phyloP scores from a whole-genome alignment of 306 rosid genomes.

The Fragaria vesca region DNA sequence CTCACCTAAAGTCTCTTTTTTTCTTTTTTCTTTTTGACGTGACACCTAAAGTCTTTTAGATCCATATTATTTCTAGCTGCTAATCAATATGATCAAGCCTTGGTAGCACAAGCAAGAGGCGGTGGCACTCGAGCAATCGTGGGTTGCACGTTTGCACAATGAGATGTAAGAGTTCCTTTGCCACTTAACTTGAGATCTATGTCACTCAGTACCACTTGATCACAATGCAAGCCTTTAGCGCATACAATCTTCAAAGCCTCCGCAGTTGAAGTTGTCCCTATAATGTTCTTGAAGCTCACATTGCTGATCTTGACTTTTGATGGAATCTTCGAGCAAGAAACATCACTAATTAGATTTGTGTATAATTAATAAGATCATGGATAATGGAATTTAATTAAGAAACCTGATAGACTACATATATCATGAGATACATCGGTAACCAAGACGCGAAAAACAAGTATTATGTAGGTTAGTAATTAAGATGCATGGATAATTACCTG shows the following conservation, averaged over 20 bases:
- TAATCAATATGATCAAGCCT: neutral
- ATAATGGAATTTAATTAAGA: too few species aligned
- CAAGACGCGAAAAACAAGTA: too few species aligned
- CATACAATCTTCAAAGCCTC: constrained; percentile 40
- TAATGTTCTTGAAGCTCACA: constrained; percentile 42
- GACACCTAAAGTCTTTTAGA: neutral
- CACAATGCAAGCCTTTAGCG: constrained; percentile 38
- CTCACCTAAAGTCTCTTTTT: too few species aligned
- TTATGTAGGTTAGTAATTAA: neutral
- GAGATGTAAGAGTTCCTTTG: constrained; percentile 15
- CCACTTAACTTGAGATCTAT: constrained; percentile 8
- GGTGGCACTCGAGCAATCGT: neutral
- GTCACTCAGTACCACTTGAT: constrained; percentile 26
- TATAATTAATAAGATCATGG: too few species aligned
- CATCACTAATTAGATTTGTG: neutral
- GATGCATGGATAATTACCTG: constrained; percentile 9
- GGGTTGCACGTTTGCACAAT: constrained; percentile 38
- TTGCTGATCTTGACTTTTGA: constrained; percentile 45
- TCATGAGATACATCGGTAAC: too few species aligned
- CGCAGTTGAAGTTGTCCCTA: constrained; percentile 24
- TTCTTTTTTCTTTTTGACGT: too few species aligned
- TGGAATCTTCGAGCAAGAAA: constrained; percentile 18
- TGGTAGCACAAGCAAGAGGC: neutral
- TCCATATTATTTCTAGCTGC: too few species aligned
- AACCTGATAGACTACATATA: too few species aligned